phyloP scores from a whole-genome alignment of 2,329 filamentous ascomycete genomes.

The Penicillium decumbens region DNA sequence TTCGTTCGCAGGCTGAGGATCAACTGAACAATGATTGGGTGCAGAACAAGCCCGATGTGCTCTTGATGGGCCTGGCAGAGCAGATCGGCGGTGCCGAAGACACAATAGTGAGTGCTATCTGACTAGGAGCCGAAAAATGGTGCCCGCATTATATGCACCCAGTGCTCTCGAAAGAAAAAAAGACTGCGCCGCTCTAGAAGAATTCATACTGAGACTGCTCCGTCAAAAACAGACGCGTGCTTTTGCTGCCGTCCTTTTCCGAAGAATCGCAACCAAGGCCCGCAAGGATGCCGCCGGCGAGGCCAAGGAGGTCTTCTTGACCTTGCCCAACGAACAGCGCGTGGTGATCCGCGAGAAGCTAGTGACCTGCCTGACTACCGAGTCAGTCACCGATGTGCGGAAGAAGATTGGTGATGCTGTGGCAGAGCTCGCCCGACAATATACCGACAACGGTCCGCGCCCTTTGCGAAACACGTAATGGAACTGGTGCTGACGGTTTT shows the following conservation, averaged over 20 bases:
- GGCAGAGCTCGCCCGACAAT: conserved; percentile 90
- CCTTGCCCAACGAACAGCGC: conserved; percentile 67
- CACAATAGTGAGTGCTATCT: conserved; percentile 55
- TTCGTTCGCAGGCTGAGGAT: conserved; percentile 82
- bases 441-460: conserved; percentile 77
- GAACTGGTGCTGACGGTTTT: conserved; percentile 5
- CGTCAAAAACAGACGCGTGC: conserved; percentile 64
- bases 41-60: conserved; percentile 69
- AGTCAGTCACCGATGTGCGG: conserved; percentile 68
- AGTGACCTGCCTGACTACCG: conserved; percentile 68
- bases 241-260: conserved; percentile 90
- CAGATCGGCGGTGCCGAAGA: conserved; percentile 78
- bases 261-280: conserved; percentile 84
- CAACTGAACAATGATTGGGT: conserved; percentile 91
- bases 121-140: background rate
- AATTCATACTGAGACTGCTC: conserved; percentile 3
- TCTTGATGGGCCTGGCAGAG: conserved; percentile 91
- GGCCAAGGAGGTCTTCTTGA: conserved; percentile 78
- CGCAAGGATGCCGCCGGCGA: conserved; percentile 68
- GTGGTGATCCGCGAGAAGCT: conserved; percentile 77
- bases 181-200: background rate
- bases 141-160: background rate
- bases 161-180: background rate
- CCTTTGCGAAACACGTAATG: background rate
- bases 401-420: conserved; percentile 98